These are phyloP conservation scores for Parietichytrium sp. DNA, from an alignment of 108 stramenopile genomes.

Conservation along the genomic window DNA sequence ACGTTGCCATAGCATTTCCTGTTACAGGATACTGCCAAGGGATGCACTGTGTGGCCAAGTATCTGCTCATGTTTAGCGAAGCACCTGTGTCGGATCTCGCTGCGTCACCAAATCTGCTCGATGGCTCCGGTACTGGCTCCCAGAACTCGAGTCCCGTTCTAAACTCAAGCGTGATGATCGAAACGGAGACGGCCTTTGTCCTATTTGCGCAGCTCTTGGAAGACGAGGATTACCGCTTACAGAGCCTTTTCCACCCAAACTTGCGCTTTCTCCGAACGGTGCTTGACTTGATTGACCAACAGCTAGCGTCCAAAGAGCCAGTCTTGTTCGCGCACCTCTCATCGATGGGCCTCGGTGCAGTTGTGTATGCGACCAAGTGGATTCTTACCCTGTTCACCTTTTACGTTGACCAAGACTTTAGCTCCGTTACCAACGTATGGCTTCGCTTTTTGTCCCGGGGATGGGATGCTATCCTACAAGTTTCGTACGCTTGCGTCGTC, in stretches of 20 bases:
- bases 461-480: conserved; percentile 10
- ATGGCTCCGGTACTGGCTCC: not conserved
- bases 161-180: conserved; percentile 17
- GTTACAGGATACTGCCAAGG: conserved; percentile 26
- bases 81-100: conserved; percentile 1
- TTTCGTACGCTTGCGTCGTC: conserved; percentile 7
- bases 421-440: conserved; percentile 32
- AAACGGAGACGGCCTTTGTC: conserved; percentile 32
- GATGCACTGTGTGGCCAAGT: conserved; percentile 33
- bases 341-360: conserved; percentile 10
- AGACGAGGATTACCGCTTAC: not conserved
- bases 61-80: conserved; percentile 25
- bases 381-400: conserved; percentile 25
- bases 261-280: not conserved
- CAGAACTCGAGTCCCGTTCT: not conserved
- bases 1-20: conserved; percentile 21
- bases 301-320: not conserved
- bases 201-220: conserved; percentile 30
- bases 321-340: conserved; percentile 4
- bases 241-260: not conserved
- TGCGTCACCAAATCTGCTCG: not conserved
- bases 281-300: conserved; percentile 18
- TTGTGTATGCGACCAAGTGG: conserved; percentile 32
- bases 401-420: conserved; percentile 36
- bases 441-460: conserved; percentile 3